Evolutionary conservation across 2,329 filamentous ascomycete genomes (phyloP).

Genomic region (Fusarium bactridioides): DNA sequence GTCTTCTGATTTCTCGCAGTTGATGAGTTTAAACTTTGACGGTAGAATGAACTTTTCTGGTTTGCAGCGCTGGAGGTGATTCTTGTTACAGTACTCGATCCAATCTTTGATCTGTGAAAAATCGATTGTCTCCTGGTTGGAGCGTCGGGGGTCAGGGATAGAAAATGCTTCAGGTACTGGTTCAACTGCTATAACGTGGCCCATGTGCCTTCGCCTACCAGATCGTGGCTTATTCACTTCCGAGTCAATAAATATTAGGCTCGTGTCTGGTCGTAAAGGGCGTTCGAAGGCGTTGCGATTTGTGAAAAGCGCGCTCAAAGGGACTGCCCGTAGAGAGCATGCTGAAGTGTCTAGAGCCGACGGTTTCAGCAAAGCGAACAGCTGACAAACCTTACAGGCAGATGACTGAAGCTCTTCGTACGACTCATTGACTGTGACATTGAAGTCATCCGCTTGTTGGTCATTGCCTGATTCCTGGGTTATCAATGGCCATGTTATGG

Average conservation of each 20-base stretch:
- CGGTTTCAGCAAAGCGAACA: background rate
- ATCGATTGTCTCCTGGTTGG: background rate
- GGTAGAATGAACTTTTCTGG: fast-evolving
- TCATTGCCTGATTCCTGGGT: fast-evolving
- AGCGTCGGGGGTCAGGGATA: background rate
- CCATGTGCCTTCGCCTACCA: background rate
- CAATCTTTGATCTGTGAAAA: fast-evolving
- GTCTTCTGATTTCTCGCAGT: background rate
- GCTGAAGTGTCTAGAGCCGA: background rate
- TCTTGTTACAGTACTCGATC: background rate
- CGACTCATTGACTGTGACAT: background rate
- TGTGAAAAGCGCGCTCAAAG: background rate
- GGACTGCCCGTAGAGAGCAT: background rate
- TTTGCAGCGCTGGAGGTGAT: background rate
- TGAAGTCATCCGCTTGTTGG: background rate
- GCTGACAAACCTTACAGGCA: background rate
- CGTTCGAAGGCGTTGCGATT: background rate
- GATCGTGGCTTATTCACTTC: fast-evolving
- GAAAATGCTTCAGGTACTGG: background rate
- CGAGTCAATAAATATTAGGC: background rate
- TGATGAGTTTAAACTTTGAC: background rate
- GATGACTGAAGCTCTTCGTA: background rate
- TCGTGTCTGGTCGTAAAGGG: background rate
- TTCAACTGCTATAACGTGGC: background rate
- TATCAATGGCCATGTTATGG: background rate